Evolutionary conservation across 2,329 filamentous ascomycete genomes (phyloP).

Genomic region (Graphiopsis chlorocephala): DNA sequence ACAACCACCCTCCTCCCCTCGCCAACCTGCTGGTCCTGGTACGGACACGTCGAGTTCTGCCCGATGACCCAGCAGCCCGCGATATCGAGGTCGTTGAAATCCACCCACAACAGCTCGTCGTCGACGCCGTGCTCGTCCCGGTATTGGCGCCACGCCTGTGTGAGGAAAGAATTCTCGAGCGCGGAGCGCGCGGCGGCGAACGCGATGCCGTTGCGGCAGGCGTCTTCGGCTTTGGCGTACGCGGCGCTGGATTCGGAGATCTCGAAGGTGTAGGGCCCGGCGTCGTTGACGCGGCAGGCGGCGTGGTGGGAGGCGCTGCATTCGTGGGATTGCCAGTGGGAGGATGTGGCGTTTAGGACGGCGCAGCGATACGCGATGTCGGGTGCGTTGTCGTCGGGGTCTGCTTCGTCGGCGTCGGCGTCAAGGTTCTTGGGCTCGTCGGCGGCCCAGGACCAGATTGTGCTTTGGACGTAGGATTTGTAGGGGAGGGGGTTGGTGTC

Average conservation of each 20-base stretch:
- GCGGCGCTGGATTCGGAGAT: constrained; percentile 44
- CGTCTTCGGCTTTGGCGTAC: constrained; percentile 39
- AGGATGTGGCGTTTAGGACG: constrained; percentile 48
- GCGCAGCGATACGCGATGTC: constrained; percentile 52
- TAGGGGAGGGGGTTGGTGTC: constrained; percentile 49
- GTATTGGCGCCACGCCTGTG: constrained; percentile 30
- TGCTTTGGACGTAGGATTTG: constrained; percentile 48
- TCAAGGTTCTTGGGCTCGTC: constrained; percentile 54
- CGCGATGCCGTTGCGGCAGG: constrained; percentile 49
- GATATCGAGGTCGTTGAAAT: constrained; percentile 59
- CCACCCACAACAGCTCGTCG: constrained; percentile 50
- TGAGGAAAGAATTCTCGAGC: constrained; percentile 62
- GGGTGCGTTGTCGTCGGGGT: constrained; percentile 25
- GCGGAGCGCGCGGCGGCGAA: constrained; percentile 61
- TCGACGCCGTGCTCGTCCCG: constrained; percentile 26
- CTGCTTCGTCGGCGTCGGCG: constrained; percentile 20
- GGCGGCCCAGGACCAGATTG: constrained; percentile 60
- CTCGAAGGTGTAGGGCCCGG: constrained; percentile 57
- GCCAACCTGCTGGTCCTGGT: constrained; percentile 38
- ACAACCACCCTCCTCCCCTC: constrained; percentile 54
- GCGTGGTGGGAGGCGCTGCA: constrained; percentile 52
- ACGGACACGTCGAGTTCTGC: constrained; percentile 58
- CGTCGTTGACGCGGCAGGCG: constrained; percentile 54
- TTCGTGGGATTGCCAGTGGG: constrained; percentile 58
- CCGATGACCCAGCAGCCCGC: constrained; percentile 61